A percentile compares a stretch with the other conserved stretches of the same genome.
These are phyloP conservation scores for Nitzschia sp. DNA, from an alignment of 108 stramenopile genomes.

Conservation along the genomic window DNA sequence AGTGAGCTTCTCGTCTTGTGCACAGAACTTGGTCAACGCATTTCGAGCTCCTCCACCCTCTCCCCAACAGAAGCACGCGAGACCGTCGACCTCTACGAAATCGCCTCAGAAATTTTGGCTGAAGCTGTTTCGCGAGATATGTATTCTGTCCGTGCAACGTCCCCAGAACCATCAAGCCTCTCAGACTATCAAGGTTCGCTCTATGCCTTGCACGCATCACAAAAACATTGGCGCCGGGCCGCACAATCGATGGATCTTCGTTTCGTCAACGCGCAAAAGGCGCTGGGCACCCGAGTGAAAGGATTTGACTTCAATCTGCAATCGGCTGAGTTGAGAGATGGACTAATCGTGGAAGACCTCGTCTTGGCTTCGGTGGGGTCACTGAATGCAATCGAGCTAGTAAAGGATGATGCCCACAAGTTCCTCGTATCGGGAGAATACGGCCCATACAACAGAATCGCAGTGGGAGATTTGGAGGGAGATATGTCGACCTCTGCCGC, in stretches of 20 bases:
- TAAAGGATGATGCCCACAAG: conserved; percentile 30
- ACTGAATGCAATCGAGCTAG: conserved; percentile 50
- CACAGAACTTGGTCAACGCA: conserved; percentile 32
- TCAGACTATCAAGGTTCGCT: conserved; percentile 75
- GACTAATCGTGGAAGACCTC: conserved; percentile 58
- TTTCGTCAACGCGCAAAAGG: conserved; percentile 43
- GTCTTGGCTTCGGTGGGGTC: conserved; percentile 58
- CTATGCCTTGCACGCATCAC: conserved; percentile 76
- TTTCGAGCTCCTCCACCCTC: not conserved
- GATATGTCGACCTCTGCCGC: conserved; percentile 6
- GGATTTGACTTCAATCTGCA: conserved; percentile 11
- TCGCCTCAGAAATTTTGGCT: conserved; percentile 58
- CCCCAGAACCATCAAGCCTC: conserved; percentile 22
- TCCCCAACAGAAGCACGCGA: conserved; percentile 5
- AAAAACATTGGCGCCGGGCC: conserved; percentile 74
- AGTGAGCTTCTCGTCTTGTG: conserved; percentile 58
- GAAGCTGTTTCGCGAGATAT: conserved; percentile 29
- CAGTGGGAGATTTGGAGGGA: not conserved
- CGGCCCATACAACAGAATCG: conserved; percentile 17
- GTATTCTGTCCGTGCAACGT: conserved; percentile 31
- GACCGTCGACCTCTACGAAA: conserved; percentile 64
- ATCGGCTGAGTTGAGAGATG: conserved; percentile 29
- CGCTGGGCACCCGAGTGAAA: conserved; percentile 23
- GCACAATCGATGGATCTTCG: conserved; percentile 72
- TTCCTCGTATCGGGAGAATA: conserved; percentile 48